phyloP scores from a whole-genome alignment of 192 early-diverging fungal species.

The Coemansia sp. region DNA sequence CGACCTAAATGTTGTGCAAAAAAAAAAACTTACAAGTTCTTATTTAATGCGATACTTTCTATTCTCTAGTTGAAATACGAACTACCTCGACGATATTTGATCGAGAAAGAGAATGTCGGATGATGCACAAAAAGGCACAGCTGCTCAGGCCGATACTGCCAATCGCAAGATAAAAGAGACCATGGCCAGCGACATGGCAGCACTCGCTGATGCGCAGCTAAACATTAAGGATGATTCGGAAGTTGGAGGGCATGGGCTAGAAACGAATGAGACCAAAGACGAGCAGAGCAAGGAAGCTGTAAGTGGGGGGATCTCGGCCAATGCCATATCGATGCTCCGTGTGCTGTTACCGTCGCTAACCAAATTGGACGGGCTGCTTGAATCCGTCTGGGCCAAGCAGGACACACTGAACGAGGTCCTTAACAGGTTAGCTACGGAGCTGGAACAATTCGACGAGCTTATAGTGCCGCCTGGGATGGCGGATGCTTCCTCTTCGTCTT shows the following conservation, averaged over 20 bases:
- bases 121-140: too few species aligned
- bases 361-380: slow-evolving; percentile 36
- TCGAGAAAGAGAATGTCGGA: too few species aligned
- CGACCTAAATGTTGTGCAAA: too few species aligned
- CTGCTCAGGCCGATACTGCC: too few species aligned
- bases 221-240: not conserved
- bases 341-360: slow-evolving; percentile 49
- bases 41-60: too few species aligned
- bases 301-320: slow-evolving; percentile 8
- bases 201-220: too few species aligned
- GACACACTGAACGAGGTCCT: slow-evolving; percentile 47
- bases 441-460: slow-evolving; percentile 55
- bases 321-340: slow-evolving; percentile 47
- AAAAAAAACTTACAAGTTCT: too few species aligned
- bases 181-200: too few species aligned
- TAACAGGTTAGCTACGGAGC: slow-evolving; percentile 39
- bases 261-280: slow-evolving; percentile 2
- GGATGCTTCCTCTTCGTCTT: not conserved
- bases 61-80: too few species aligned
- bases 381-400: slow-evolving; percentile 48
- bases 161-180: too few species aligned
- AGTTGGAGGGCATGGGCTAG: too few species aligned
- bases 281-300: slow-evolving; percentile 6
- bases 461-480: slow-evolving; percentile 20
- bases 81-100: too few species aligned